Percentiles rank a stretch among this genome's conserved stretches.
phyloP scores from a whole-genome alignment of 768 basidiomycete genomes.

The Tricholoma bakamatsutake region DNA sequence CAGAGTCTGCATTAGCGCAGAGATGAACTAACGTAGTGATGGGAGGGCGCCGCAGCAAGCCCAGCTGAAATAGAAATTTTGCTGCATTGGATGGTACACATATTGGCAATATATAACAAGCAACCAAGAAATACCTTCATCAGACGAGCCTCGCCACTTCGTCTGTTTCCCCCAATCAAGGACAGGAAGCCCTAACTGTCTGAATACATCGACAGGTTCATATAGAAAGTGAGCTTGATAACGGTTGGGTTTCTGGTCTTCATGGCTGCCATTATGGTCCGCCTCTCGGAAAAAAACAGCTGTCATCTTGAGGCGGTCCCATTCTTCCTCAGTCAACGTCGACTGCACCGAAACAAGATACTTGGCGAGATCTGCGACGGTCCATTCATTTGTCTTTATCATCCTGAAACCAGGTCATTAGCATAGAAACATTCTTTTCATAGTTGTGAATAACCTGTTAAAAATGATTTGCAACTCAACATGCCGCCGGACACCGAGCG shows the following conservation, averaged over 20 bases:
- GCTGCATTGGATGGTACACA: conserved; percentile 38
- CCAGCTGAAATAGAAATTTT: conserved; percentile 71
- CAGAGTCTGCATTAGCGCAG: conserved; percentile 50
- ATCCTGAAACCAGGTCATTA: conserved; percentile 42
- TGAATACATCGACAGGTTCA: conserved; percentile 71
- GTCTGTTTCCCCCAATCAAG: conserved; percentile 79
- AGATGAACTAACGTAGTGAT: conserved; percentile 60
- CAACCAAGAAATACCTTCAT: conserved; percentile 61
- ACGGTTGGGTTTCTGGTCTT: conserved; percentile 34
- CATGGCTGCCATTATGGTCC: conserved; percentile 14
- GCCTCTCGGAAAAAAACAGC: conserved; percentile 68
- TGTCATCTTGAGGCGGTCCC: conserved; percentile 55
- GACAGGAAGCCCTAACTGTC: conserved; percentile 70
- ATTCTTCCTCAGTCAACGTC: conserved; percentile 38
- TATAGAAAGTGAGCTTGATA: conserved; percentile 73
- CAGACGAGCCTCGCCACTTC: conserved; percentile 79
- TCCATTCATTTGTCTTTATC: conserved; percentile 90
- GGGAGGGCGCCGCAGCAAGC: conserved; percentile 63
- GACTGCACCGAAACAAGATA: conserved; percentile 83
- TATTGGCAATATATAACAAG: background rate
- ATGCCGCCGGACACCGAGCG: conserved; percentile 82
- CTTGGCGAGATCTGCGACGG: conserved; percentile 73
- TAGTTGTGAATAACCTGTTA: conserved; percentile 48
- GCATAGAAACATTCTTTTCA: background rate
- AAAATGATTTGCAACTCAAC: conserved; percentile 95